phyloP scores from a whole-genome alignment of 352 stramenopile genomes.

The Globisporangium orthogonon region DNA sequence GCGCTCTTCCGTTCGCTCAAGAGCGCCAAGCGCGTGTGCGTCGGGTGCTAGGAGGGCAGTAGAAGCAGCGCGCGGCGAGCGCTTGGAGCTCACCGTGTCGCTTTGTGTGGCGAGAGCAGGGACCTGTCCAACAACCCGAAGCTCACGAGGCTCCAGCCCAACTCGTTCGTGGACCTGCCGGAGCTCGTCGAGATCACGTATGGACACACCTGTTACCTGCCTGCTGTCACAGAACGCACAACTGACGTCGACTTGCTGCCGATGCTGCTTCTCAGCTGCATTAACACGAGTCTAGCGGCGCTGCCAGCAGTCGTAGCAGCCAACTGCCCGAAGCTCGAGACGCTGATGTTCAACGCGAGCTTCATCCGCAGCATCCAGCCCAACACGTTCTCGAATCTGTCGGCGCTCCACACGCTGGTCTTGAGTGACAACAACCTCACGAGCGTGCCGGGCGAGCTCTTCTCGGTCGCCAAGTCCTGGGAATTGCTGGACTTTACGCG shows the following conservation, averaged over 20 bases:
- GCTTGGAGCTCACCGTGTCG: neutral
- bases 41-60: too few relatives aligned
- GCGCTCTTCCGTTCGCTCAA: constrained; percentile 35
- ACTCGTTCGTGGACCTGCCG: constrained; percentile 38
- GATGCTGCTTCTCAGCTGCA: constrained; percentile 18
- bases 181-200: constrained; percentile 40
- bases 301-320: constrained; percentile 26
- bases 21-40: constrained; percentile 34
- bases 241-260: neutral
- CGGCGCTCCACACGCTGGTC: constrained; percentile 44
- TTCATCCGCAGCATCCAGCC: constrained; percentile 23
- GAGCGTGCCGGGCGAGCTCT: constrained; percentile 26
- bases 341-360: constrained; percentile 32
- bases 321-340: constrained; percentile 32
- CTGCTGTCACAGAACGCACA: too few relatives aligned
- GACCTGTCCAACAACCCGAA: constrained; percentile 51
- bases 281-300: constrained; percentile 31
- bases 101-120: constrained; percentile 13
- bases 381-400: constrained; percentile 38
- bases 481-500: constrained; percentile 47
- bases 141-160: constrained; percentile 34
- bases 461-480: constrained; percentile 43
- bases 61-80: neutral
- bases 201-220: constrained; percentile 1
- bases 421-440: constrained; percentile 49